Evolutionary conservation across 1,284 basidiomycete species (phyloP), one percentile per base, ranked within the genome.

Genomic region (Malassezia japonica): DNA sequence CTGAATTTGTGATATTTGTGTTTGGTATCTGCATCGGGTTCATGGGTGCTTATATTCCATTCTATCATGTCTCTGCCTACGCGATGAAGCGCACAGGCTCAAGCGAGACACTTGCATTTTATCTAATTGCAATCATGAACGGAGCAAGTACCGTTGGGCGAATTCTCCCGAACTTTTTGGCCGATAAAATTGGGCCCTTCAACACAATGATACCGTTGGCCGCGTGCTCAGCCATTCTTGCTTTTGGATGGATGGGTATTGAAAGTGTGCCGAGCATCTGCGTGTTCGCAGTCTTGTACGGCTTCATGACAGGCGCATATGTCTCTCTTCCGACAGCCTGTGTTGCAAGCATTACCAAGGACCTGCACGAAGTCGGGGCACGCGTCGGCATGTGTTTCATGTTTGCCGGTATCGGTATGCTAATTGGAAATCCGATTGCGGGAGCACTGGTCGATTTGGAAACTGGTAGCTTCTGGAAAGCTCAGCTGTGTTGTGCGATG

Each of bases 201-300:
- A 74, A 75, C 60, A 68, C 65, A 33, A 58, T 75, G n/a, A 46
- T 74, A 4, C 50, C 67, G 3, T 59, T 64, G 13, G 65, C 68
- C 0, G 40, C 57, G 12, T 44, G 65, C 25, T 61, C 63, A 2
- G 63, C 64, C 4, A 34, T 72, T 12, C 56, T 64, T 10, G 58
- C 57, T 25, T 62, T 72, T 42, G 50, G 36, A 5, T 43, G 52
- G 39, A 35, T 55, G 29, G 55, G 37, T n/a, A 24, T 49, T 10
- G 8, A 48, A 3, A 40, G 15, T 16, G 4, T 28, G 8, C 23
- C 12, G 4, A 31, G 46, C 6, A 51, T 64, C 44, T 52, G 57
- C 33, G 38, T 43, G 3, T 66, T 61, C 32, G 33, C 55, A 44
- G 46, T 61, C 24, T 39, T 66, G 10, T 66, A 61, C 41, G 64